Conservation (phyloP, 257 asterid species). For the Scutellaria baicalensis region DNA sequence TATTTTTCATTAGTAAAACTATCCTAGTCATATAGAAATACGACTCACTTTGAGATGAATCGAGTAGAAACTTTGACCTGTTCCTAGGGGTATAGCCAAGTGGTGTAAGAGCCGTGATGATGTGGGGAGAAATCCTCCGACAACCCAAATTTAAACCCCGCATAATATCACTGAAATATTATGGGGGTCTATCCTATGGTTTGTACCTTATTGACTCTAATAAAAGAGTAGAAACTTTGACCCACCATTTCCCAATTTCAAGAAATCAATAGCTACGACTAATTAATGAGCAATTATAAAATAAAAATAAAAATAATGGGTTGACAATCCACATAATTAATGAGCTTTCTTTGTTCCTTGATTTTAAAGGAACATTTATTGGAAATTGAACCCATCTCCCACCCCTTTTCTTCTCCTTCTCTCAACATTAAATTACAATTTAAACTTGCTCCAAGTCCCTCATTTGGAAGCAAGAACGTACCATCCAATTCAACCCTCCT, state of each 20-base stretch:
- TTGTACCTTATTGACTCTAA: too few relatives aligned
- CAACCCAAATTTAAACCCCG: too few relatives aligned
- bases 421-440: constrained; percentile 2
- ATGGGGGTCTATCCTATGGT: too few relatives aligned
- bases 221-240: not conserved
- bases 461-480: constrained; percentile 24
- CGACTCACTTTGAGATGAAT: too few relatives aligned
- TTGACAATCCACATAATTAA: constrained; percentile 26
- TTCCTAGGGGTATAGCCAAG: too few relatives aligned
- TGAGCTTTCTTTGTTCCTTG: constrained; percentile 25
- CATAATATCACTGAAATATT: too few relatives aligned
- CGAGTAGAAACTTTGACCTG: not conserved
- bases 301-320: constrained; percentile 8
- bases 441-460: constrained; percentile 12
- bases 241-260: constrained; percentile 10
- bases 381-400: constrained; percentile 21
- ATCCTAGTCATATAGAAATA: too few relatives aligned
- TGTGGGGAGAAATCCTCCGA: too few relatives aligned
- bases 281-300: not conserved
- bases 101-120: too few relatives aligned
- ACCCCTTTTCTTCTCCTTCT: constrained; percentile 11
- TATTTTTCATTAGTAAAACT: too few relatives aligned
- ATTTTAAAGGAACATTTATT: constrained; percentile 33
- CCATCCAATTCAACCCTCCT: not conserved
- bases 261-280: constrained; percentile 8